Evolutionary conservation across 2,329 filamentous ascomycete genomes (phyloP), one percentile per base, ranked within the genome.

Genomic region (Polytolypa hystricis): DNA sequence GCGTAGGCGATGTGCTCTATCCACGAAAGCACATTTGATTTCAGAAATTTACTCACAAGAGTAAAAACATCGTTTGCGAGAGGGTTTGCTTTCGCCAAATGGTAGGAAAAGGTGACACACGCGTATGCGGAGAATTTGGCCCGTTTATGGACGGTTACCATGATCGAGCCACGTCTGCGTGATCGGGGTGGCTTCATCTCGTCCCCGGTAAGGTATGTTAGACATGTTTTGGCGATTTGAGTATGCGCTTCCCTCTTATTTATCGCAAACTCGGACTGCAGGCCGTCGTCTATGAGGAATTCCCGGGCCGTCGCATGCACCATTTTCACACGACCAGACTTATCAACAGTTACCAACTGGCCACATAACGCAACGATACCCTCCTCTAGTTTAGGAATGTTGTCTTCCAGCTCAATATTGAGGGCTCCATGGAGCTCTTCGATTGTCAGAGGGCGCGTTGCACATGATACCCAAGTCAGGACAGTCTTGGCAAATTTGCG

Each of bases 271-370:
- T 60, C 56, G 2, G 54, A 54, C 9, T 52, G 43, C 0, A 50
- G 32, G 3, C 43, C 37, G 5, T 36, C 28, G 12, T 28, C 23
- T 14, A 47, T 27, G 21, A 50, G 40, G 30, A 47, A 49, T 26
- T 46, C 23, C 37, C 56, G 50, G 14, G 58, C 60, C 10, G 61
- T 65, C 34, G 57, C 50, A 42, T 66, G 62, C 15, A 62, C 46
- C 47, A 64, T 55, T 23, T 56, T 47, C 2, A 62, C 48, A 31
- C 42, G 51, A 7, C 44, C 46, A 15, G 44, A 44, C 16, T 49
- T 53, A 41, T 63, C 58, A 9, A 64, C 44, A n/a, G 45, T 37
- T 4, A 64, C 55, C 15, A 65, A 47, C 31, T 64, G 55, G 5
- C 59, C 58, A 40, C 56, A 60, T 1, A 57, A 45, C 11, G 47